Evolutionary conservation across 2,329 filamentous ascomycete genomes (phyloP).

Genomic region (Penicillium sp.): DNA sequence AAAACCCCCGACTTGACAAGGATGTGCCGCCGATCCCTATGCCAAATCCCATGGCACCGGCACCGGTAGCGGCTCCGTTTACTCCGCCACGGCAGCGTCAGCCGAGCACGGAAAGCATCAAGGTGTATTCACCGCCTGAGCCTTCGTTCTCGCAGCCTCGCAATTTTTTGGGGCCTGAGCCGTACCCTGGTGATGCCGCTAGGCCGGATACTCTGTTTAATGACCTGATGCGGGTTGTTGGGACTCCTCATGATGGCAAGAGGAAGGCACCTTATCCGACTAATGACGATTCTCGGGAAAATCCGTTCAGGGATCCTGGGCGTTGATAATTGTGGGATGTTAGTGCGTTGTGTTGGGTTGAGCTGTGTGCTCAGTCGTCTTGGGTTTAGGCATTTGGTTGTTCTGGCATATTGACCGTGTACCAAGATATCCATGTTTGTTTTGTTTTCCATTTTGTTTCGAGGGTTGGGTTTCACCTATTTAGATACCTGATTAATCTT

Average conservation of each 20-base stretch:
- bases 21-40: constrained; percentile 21
- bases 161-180: constrained; percentile 27
- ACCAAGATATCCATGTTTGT: constrained; percentile 3
- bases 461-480: not conserved
- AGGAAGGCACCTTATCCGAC: constrained; percentile 31
- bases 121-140: constrained; percentile 46
- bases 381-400: not conserved
- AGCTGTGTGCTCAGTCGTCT: not conserved
- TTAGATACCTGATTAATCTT: not conserved
- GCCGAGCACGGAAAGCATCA: constrained; percentile 47
- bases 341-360: not conserved
- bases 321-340: not conserved
- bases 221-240: constrained; percentile 40
- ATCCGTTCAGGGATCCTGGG: constrained; percentile 4
- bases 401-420: constrained; percentile 1
- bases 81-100: constrained; percentile 25
- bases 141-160: constrained; percentile 28
- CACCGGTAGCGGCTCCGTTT: constrained; percentile 12
- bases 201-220: constrained; percentile 38
- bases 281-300: constrained; percentile 10
- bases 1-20: constrained; percentile 21
- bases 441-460: not conserved
- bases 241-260: constrained; percentile 20
- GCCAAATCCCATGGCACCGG: not conserved
- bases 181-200: constrained; percentile 21